Conservation (phyloP, 306 rosid genomes). For the Corylus avellana region DNA sequence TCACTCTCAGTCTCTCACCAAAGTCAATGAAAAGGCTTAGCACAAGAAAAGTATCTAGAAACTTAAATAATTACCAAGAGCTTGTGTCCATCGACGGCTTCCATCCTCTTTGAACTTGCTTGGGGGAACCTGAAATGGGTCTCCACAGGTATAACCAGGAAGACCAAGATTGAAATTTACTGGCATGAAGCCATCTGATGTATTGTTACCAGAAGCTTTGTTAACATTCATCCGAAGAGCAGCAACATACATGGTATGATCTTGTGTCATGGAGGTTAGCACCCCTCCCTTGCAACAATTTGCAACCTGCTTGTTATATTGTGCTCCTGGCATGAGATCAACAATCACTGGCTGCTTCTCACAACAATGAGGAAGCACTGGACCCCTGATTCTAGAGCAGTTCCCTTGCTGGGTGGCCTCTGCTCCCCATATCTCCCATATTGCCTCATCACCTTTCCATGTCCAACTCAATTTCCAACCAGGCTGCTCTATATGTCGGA, state of each 20-base stretch:
- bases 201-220: background rate
- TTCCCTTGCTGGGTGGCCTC: conserved; percentile 72
- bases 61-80: conserved; percentile 46
- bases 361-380: conserved; percentile 67
- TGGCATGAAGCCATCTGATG: conserved; percentile 34
- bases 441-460: conserved; percentile 68
- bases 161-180: conserved; percentile 57
- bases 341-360: conserved; percentile 50
- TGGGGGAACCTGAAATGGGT: conserved; percentile 50
- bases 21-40: background rate
- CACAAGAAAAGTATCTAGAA: background rate
- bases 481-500: conserved; percentile 64
- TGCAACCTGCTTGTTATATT: conserved; percentile 50
- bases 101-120: conserved; percentile 41
- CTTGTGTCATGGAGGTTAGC: conserved; percentile 61
- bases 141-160: conserved; percentile 67
- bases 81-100: conserved; percentile 58
- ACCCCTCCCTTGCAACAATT: conserved; percentile 77
- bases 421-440: conserved; percentile 79
- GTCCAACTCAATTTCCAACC: conserved; percentile 75
- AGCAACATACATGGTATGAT: conserved; percentile 36
- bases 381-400: conserved; percentile 54
- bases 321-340: conserved; percentile 66
- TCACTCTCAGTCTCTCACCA: background rate
- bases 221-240: conserved; percentile 56